A percentile compares a stretch with the other conserved stretches of the same genome.
These are phyloP conservation scores for Kwoniella dejecticola DNA, from an alignment of 768 basidiomycete genomes.

Conservation along the genomic window DNA sequence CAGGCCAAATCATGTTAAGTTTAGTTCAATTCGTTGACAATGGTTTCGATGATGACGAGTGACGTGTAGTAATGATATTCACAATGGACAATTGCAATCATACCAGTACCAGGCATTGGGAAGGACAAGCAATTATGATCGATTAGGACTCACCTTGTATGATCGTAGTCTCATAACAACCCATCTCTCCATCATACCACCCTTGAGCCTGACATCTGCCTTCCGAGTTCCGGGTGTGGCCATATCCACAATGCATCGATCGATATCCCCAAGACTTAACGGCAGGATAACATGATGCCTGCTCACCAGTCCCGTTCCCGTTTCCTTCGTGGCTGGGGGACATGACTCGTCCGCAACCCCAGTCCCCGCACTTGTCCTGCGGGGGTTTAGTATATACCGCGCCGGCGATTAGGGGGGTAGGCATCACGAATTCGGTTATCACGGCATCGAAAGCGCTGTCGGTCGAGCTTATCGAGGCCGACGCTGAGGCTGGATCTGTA, in stretches of 20 bases:
- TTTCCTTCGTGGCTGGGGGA: slow-evolving; percentile 9
- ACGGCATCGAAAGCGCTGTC: no score
- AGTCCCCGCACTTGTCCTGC: slow-evolving; percentile 32
- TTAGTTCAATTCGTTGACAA: no score
- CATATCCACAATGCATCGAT: slow-evolving; percentile 39
- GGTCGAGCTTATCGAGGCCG: no score
- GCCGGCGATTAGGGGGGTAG: slow-evolving; percentile 19
- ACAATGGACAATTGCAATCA: no score
- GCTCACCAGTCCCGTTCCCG: slow-evolving; percentile 6
- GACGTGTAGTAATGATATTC: no score
- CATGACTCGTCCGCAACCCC: slow-evolving; percentile 40
- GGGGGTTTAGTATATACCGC: slow-evolving; percentile 8
- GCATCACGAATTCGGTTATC: slow-evolving; percentile 21
- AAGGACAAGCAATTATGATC: no score
- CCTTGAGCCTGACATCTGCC: slow-evolving; percentile 26
- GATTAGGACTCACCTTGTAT: no score
- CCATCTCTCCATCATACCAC: slow-evolving; percentile 31
- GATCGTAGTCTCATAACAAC: slow-evolving; percentile 45
- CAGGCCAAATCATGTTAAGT: no score
- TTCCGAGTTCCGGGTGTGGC: slow-evolving; percentile 9
- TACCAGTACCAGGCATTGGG: no score
- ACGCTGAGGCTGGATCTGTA: no score
- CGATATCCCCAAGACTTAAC: slow-evolving; percentile 27
- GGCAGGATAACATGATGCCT: slow-evolving; percentile 28
- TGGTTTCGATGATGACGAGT: no score